phyloP scores from a whole-genome alignment of 495 filamentous ascomycete species.

The Pseudoneurospora amorphoporcata region DNA sequence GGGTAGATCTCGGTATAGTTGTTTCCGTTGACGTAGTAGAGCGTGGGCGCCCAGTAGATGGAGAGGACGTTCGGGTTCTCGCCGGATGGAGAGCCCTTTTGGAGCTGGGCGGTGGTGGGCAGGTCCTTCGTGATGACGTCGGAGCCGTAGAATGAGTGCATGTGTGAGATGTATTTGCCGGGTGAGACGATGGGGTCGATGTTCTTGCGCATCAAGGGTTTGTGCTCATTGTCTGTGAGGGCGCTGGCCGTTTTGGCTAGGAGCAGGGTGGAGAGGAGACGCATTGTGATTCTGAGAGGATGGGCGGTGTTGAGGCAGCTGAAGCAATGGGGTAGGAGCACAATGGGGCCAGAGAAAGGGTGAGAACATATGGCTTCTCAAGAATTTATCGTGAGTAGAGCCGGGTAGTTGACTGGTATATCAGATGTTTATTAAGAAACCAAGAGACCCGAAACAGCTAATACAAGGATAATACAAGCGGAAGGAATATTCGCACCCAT shows the following conservation, averaged over 20 bases:
- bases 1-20: constrained; percentile 32
- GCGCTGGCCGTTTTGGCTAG: constrained; percentile 12
- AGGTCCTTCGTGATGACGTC: constrained; percentile 24
- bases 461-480: neutral
- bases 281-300: neutral
- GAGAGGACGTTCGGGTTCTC: constrained; percentile 29
- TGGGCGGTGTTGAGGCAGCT: neutral
- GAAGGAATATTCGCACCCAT: neutral
- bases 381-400: neutral
- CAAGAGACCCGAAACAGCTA: neutral
- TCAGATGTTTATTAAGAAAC: neutral
- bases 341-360: neutral
- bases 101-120: constrained; percentile 24
- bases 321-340: neutral
- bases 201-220: constrained; percentile 28
- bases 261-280: neutral
- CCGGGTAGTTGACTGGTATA: neutral
- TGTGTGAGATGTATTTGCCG: constrained; percentile 25
- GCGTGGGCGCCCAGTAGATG: constrained; percentile 26
- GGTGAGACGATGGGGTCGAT: constrained; percentile 28
- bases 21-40: constrained; percentile 28
- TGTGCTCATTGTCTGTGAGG: constrained; percentile 26
- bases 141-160: constrained; percentile 30
- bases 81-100: constrained; percentile 25
- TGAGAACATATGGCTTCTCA: neutral